These are phyloP conservation scores for Fusarium sambucinum DNA, from an alignment of 2,329 filamentous ascomycete species.

Conservation along the genomic window DNA sequence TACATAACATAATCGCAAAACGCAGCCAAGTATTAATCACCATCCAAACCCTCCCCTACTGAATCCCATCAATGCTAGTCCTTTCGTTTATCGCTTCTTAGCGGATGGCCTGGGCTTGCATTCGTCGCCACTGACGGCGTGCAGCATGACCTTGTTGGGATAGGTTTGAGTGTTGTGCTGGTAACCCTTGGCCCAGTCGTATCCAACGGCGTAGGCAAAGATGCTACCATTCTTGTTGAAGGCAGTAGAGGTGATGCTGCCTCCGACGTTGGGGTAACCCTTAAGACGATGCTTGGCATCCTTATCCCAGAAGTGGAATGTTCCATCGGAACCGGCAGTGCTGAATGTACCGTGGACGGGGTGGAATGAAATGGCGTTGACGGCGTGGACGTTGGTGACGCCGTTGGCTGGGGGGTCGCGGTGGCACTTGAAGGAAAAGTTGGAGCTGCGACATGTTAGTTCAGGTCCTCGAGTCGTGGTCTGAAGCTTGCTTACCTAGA, in stretches of 20 bases:
- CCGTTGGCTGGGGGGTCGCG: conserved; percentile 82
- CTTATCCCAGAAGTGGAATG: conserved; percentile 97
- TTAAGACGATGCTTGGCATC: conserved; percentile 89
- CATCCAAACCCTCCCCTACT: conserved; percentile 4
- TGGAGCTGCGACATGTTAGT: conserved; percentile 68
- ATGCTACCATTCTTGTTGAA: conserved; percentile 89
- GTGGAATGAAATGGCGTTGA: conserved; percentile 98
- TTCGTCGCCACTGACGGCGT: conserved; percentile 75
- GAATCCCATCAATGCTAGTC: conserved; percentile 1
- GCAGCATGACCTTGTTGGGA: conserved; percentile 86
- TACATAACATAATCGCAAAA: conserved; percentile 32
- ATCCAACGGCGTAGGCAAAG: conserved; percentile 91
- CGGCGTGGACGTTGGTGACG: conserved; percentile 88
- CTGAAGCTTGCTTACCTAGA: conserved; percentile 70
- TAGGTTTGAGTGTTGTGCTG: conserved; percentile 80
- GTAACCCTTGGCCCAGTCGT: conserved; percentile 99
- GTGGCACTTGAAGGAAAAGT: conserved; percentile 99
- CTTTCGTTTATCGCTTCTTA: conserved; percentile 66
- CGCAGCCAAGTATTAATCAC: conserved; percentile 35
- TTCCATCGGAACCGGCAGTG: conserved; percentile 94
- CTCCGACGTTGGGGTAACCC: conserved; percentile 86
- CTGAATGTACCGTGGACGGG: conserved; percentile 97
- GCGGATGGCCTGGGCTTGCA: conserved; percentile 71
- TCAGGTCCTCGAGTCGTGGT: neutral
- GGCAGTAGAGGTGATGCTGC: conserved; percentile 89